Evolutionary conservation across 306 rosid genomes (phyloP), one percentile per base, ranked within the genome.

Genomic region (Rosa multiflora): DNA sequence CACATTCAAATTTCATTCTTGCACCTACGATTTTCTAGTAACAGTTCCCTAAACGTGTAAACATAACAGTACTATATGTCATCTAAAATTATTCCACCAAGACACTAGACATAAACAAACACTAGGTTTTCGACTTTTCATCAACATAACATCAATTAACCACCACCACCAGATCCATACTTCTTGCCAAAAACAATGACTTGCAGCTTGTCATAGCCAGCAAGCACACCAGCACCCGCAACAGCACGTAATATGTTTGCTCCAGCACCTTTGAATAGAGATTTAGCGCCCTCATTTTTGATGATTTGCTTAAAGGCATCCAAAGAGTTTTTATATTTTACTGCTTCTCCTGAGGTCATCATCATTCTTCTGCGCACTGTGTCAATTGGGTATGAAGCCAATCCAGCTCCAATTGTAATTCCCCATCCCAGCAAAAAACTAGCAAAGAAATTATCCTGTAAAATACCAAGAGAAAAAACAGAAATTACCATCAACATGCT

Each of bases 291-390:
- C 87, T 93, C 98, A 0, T 93, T 93, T 80, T 91, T 85, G 0
- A 91, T 46, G 8, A 93, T 93, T 56, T 89, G 91, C 69, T 83
- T 80, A 79, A 93, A 90, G 67, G 97, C 98, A 69, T 90, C 87
- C 79, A 90, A 80, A 58, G 98, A 91, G 87, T 95, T 89, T 9
- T 76, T 88, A 78, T 93, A 93, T 81, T 93, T 91, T 21, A 93
- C 98, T 62, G 94, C 97, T 88, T 93, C 98, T 43, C 98, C 98
- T n/a, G 98, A 93, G 58, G 98, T 93, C 97, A 91, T 93, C 98
- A 93, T 93, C 98, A 91, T 93, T 77, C 98, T 89, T 91, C 97
- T 91, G 44, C 98, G 94, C 62, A 93, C 91, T 13, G 97, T 93
- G 66, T 93, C 98, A 18, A 88, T 79, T 17, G 98, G 98, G 84